Evolutionary conservation across 2,329 filamentous ascomycete genomes (phyloP), one percentile per base, ranked within the genome.

Genomic region (Allantophomopsis cytisporea): DNA sequence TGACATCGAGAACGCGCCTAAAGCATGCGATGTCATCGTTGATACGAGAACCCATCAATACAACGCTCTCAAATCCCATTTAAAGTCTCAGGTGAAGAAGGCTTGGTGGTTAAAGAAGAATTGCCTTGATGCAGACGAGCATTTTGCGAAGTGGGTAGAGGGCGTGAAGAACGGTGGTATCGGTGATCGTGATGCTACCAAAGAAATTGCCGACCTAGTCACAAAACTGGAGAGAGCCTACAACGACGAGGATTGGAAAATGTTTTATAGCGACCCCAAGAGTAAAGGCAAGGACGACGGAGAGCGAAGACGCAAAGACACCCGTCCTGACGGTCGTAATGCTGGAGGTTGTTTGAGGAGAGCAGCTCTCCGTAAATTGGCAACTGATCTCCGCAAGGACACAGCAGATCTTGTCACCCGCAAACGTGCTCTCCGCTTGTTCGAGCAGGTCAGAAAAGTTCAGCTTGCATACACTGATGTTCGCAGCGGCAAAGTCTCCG

Each of bases 21-120:
- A 52, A 20, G 61, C 57, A 4, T 60, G 56, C 36, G 42, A 51
- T 15, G 48, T 53, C 18, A 51, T 65, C n/a, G 45, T 56, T 33
- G 40, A 46, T 14, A 46, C 48, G n/a, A 47, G 55, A 11, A 41
- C 50, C n/a, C 44, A 42, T 7, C 51, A 55, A 32, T 39, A 53
- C 10, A 36, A 45, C 7, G 43, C 42, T 23, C 47, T 52, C 28
- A 43, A 46, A 28, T 41, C 47, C 17, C 52, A 55, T 18, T 41
- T 58, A 2, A 30, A 42, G 20, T 41, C 31, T 3, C 35, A 43
- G 34, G 37, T 57, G 14, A 54, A 50, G 38, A 43, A 50, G 20
- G 54, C 54, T 1, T 43, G 52, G 8, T 61, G 54, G 53, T 40
- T 60, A 10, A 50, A 52, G 39, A 46, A 43, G 23, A 43, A 49